Conservation (phyloP, 768 basidiomycete species). For the Lepiota venenata region DNA sequence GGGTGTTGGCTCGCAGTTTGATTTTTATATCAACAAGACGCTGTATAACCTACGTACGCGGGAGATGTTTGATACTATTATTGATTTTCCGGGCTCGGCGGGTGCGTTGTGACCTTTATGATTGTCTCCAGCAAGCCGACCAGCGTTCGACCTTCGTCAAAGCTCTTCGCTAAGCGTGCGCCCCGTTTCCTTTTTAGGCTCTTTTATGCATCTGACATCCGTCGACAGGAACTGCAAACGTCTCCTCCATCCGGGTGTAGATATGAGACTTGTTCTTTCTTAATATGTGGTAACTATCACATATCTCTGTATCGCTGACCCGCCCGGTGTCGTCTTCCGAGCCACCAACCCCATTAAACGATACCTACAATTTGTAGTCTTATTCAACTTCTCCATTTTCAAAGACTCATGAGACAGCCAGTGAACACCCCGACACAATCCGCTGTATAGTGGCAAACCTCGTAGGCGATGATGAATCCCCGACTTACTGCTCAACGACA, state of each 20-base stretch:
- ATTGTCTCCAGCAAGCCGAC: conserved; percentile 80
- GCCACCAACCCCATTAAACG: conserved; percentile 90
- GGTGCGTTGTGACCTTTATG: conserved; percentile 87
- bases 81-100: conserved; percentile 87
- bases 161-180: conserved; percentile 77
- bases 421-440: conserved; percentile 90
- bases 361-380: conserved; percentile 66
- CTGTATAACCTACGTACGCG: conserved; percentile 78
- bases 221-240: conserved; percentile 73
- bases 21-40: conserved; percentile 91
- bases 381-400: background rate
- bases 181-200: conserved; percentile 5
- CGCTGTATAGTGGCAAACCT: conserved; percentile 89
- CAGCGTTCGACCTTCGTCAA: conserved; percentile 75
- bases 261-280: conserved; percentile 84
- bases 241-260: conserved; percentile 92
- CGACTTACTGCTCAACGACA: conserved; percentile 85
- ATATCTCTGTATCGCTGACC: conserved; percentile 86
- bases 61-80: conserved; percentile 97
- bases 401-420: too few relatives aligned
- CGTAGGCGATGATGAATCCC: conserved; percentile 79
- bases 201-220: conserved; percentile 4
- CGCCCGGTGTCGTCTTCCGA: conserved; percentile 89
- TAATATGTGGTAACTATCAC: conserved; percentile 93
- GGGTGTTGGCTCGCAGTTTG: conserved; percentile 79